These are phyloP conservation scores for Cardamine occulta DNA, from an alignment of 345 rosid genomes.

Conservation along the genomic window DNA sequence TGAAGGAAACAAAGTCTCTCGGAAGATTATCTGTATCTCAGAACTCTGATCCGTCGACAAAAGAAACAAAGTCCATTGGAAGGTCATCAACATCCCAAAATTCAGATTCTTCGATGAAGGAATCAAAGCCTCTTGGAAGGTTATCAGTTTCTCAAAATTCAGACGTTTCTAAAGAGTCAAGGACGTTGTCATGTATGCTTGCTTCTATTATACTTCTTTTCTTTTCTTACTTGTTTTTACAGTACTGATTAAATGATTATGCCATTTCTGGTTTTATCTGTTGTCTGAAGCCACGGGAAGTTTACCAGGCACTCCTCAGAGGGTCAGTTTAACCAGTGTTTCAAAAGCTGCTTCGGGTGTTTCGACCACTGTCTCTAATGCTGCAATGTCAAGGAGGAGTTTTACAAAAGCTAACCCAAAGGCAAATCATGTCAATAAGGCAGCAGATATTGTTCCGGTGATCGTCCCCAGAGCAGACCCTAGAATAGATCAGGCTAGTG, in stretches of 20 bases:
- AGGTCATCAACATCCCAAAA: slow-evolving; percentile 73
- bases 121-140: slow-evolving; percentile 82
- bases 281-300: slow-evolving; percentile 80
- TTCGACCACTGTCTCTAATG: slow-evolving; percentile 51
- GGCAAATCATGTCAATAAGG: slow-evolving; percentile 58
- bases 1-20: slow-evolving; percentile 79
- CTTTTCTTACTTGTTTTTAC: slow-evolving; percentile 7
- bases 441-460: slow-evolving; percentile 73
- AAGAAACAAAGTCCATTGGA: slow-evolving; percentile 76
- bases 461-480: slow-evolving; percentile 79
- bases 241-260: slow-evolving; percentile 14
- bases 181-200: slow-evolving; percentile 60
- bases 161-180: slow-evolving; percentile 75
- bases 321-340: slow-evolving; percentile 53
- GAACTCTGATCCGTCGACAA: slow-evolving; percentile 70
- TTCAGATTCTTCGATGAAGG: slow-evolving; percentile 60
- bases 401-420: slow-evolving; percentile 54
- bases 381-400: slow-evolving; percentile 61
- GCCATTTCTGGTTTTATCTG: slow-evolving; percentile 43
- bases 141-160: slow-evolving; percentile 82
- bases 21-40: slow-evolving; percentile 86
- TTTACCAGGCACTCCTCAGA: slow-evolving; percentile 82
- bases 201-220: slow-evolving; percentile 4
- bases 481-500: slow-evolving; percentile 66
- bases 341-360: slow-evolving; percentile 51